A percentile compares a stretch with the other conserved stretches of the same genome.
Conservation (phyloP, 371 early-diverging fungal genomes). For the Syncephalastrum racemosum region DNA sequence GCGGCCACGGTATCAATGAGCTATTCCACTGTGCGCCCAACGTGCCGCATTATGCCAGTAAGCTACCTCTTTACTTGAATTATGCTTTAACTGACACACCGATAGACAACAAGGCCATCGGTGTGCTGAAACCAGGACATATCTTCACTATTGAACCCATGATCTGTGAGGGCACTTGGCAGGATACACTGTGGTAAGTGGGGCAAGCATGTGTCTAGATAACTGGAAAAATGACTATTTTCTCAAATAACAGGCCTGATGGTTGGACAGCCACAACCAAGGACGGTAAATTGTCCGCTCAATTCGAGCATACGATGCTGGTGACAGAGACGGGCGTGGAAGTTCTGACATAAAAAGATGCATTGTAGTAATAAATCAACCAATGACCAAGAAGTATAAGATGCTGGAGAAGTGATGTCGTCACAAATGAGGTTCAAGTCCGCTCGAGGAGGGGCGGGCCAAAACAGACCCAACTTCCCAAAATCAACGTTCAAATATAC, state of each 20-base stretch:
- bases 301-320: conserved; percentile 98
- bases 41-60: conserved; percentile 95
- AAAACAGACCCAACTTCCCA: background rate
- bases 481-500: background rate
- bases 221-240: background rate
- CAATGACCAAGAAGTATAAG: too few relatives aligned
- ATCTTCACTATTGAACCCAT: conserved; percentile 98
- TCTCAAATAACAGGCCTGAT: conserved; percentile 67
- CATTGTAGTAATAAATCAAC: too few relatives aligned
- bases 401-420: too few relatives aligned
- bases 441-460: conserved; percentile 1
- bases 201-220: background rate
- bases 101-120: conserved; percentile 88
- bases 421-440: background rate
- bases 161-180: conserved; percentile 86
- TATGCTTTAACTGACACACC: background rate
- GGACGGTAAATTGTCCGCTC: conserved; percentile 94
- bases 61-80: conserved; percentile 13
- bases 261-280: conserved; percentile 88
- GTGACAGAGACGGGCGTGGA: conserved; percentile 94
- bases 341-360: conserved; percentile 66
- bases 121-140: conserved; percentile 91
- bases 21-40: conserved; percentile 91
- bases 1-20: conserved; percentile 92
- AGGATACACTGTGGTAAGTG: conserved; percentile 55